phyloP scores from a whole-genome alignment of 805 yeast genomes.

The Nakazawaea pomicola region DNA sequence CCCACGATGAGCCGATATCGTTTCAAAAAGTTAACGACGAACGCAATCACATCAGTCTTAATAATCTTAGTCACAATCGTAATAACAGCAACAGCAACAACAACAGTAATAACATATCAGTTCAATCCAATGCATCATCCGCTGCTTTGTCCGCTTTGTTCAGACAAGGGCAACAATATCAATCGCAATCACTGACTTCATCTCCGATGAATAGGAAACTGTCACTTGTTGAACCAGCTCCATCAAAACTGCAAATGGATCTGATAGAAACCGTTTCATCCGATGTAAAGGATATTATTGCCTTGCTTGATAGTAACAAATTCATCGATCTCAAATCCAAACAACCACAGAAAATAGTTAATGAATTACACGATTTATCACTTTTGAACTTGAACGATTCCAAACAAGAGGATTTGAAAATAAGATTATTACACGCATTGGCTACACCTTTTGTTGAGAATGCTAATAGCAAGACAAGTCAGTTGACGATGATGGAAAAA shows the following conservation, averaged over 20 bases:
- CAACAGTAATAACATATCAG: slow-evolving; percentile 19
- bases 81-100: too few relatives aligned
- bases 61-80: background rate
- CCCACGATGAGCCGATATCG: slow-evolving; percentile 16
- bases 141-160: slow-evolving; percentile 34
- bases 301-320: slow-evolving; percentile 36
- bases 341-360: slow-evolving; percentile 36
- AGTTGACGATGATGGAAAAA: background rate
- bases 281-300: slow-evolving; percentile 46
- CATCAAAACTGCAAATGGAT: slow-evolving; percentile 6
- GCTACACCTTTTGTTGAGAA: slow-evolving; percentile 62
- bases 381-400: slow-evolving; percentile 34
- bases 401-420: slow-evolving; percentile 37
- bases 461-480: slow-evolving; percentile 19
- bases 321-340: slow-evolving; percentile 19
- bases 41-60: background rate
- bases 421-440: slow-evolving; percentile 52
- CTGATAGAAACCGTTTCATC: slow-evolving; percentile 11
- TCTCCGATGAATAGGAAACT: background rate
- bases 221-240: background rate
- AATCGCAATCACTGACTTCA: background rate
- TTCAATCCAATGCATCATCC: slow-evolving; percentile 33
- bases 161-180: slow-evolving; percentile 10
- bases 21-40: too few relatives aligned
- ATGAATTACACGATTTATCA: slow-evolving; percentile 54